Conservation (phyloP, 2,329 filamentous ascomycete species). For the Celoporthe dispersa region DNA sequence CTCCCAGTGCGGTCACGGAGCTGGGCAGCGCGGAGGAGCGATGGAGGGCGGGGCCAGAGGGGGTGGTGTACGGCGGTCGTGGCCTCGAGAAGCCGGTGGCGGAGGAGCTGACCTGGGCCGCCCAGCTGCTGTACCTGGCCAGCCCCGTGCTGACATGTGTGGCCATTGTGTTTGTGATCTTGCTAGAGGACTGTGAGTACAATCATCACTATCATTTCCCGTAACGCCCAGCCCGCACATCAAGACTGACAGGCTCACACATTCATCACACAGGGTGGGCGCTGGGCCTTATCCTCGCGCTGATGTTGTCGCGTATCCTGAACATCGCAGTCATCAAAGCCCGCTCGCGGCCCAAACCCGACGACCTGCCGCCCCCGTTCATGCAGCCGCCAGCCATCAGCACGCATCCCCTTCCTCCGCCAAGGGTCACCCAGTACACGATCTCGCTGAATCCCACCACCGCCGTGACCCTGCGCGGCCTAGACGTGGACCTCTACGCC, state of each 20-base stretch:
- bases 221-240: background rate
- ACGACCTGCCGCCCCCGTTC: slow-evolving; percentile 13
- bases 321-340: slow-evolving; percentile 62
- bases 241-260: background rate
- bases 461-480: slow-evolving; percentile 55
- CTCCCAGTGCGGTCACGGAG: slow-evolving; percentile 47
- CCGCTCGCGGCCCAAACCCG: slow-evolving; percentile 41
- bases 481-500: slow-evolving; percentile 60
- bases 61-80: slow-evolving; percentile 32
- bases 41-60: slow-evolving; percentile 32
- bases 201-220: no score
- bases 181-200: slow-evolving; percentile 51
- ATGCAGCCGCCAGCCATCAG: slow-evolving; percentile 15
- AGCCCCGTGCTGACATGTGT: slow-evolving; percentile 51
- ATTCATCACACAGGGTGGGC: slow-evolving; percentile 48
- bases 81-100: slow-evolving; percentile 35
- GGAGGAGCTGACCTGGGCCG: slow-evolving; percentile 44
- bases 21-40: slow-evolving; percentile 31
- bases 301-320: slow-evolving; percentile 58
- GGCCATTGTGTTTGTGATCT: slow-evolving; percentile 49
- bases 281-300: slow-evolving; percentile 49
- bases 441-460: slow-evolving; percentile 26
- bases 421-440: slow-evolving; percentile 24
- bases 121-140: slow-evolving; percentile 53
- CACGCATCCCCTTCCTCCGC: slow-evolving; percentile 30